These are phyloP conservation scores for Wallacemonas sp. DNA, from an alignment of 208 protist species.

Conservation along the genomic window DNA sequence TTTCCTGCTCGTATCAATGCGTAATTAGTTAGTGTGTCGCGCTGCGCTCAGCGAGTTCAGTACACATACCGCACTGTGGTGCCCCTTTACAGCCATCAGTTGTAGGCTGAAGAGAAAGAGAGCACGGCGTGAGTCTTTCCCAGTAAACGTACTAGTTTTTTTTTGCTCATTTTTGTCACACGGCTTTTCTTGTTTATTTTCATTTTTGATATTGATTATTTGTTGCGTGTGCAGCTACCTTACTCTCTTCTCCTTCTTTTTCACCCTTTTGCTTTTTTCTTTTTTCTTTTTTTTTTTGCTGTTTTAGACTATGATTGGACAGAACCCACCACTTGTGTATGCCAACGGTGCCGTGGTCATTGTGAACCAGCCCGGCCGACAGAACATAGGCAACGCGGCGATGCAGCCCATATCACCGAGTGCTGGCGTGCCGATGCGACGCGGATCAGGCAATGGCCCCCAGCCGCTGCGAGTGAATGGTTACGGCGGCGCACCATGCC, in stretches of 20 bases:
- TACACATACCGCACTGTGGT: too few species aligned
- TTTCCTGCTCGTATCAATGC: too few species aligned
- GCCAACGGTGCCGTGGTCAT: conserved; percentile 2
- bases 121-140: too few species aligned
- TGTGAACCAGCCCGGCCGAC: neutral
- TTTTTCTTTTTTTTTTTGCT: conserved; percentile 6
- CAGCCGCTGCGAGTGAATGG: too few species aligned
- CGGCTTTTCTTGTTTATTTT: too few species aligned
- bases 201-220: neutral
- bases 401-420: neutral
- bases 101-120: neutral
- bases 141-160: neutral
- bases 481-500: neutral
- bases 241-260: conserved; percentile 9
- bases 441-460: too few species aligned
- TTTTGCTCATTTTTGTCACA: conserved; percentile 3
- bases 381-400: neutral
- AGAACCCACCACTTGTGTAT: conserved; percentile 3
- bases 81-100: too few species aligned
- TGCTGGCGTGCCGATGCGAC: too few species aligned
- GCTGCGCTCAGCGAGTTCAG: too few species aligned
- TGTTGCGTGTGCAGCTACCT: neutral
- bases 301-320: neutral
- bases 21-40: too few species aligned
- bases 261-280: neutral